Conservation (phyloP, 2,329 filamentous ascomycete species). For the Cladosporium sp. region DNA sequence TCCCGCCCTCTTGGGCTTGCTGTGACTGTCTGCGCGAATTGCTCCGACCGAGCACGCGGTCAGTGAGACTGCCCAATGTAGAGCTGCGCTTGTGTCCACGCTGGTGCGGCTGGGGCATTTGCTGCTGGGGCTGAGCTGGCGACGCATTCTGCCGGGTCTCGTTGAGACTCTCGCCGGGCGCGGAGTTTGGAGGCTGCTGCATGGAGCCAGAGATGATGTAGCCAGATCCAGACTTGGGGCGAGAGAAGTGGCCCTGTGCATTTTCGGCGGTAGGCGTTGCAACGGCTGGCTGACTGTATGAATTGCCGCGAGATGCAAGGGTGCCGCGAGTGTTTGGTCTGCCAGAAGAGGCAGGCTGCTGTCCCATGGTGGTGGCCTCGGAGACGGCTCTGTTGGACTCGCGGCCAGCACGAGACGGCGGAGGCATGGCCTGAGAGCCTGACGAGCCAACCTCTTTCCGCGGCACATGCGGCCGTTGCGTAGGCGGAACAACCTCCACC, state of each 20-base stretch:
- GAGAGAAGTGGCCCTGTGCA: constrained; percentile 83
- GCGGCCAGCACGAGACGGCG: constrained; percentile 34
- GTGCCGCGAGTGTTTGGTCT: constrained; percentile 81
- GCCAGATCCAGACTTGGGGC: constrained; percentile 59
- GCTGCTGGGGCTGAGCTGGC: constrained; percentile 36
- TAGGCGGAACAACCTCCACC: constrained; percentile 36
- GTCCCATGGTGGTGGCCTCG: constrained; percentile 37
- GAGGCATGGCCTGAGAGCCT: constrained; percentile 29
- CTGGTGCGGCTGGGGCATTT: constrained; percentile 6
- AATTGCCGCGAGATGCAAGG: constrained; percentile 67
- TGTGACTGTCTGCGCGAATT: constrained; percentile 30
- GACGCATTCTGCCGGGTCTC: constrained; percentile 51
- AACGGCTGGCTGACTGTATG: constrained; percentile 83
- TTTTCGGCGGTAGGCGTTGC: constrained; percentile 86
- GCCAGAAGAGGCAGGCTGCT: constrained; percentile 38
- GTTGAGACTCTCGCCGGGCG: constrained; percentile 6
- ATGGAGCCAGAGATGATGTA: constrained; percentile 70
- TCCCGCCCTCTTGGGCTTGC: constrained; percentile 33
- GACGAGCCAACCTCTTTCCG: constrained; percentile 22
- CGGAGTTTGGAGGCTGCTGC: constrained; percentile 26
- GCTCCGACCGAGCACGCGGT: constrained; percentile 76
- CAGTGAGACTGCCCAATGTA: constrained; percentile 59
- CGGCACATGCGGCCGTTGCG: constrained; percentile 18
- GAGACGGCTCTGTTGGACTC: constrained; percentile 50
- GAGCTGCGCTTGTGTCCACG: constrained; percentile 63